Conservation (phyloP, 2,329 filamentous ascomycete genomes). For the Furcasterigmium furcatum region DNA sequence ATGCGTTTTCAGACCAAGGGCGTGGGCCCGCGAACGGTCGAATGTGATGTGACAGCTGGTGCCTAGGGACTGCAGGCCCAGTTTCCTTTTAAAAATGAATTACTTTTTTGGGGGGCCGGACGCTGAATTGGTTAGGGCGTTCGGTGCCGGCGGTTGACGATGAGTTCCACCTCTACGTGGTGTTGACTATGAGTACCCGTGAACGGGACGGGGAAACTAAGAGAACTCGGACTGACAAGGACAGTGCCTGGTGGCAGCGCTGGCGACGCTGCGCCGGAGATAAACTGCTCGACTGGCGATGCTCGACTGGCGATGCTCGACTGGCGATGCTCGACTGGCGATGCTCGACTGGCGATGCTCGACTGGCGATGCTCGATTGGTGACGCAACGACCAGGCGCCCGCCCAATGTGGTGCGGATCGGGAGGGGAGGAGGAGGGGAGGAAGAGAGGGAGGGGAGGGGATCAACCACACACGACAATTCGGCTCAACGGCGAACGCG, state of each 20-base stretch:
- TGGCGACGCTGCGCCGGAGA: background rate
- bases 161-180: background rate
- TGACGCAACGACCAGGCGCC: no score
- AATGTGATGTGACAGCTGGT: no score
- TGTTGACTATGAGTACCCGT: background rate
- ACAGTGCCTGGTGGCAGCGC: background rate
- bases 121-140: background rate
- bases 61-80: no score
- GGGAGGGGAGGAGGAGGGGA: no score
- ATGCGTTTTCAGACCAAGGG: background rate
- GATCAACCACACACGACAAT: no score
- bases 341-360: no score
- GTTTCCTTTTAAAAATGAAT: background rate
- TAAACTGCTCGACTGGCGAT: background rate
- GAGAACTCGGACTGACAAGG: background rate
- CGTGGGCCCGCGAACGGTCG: no score
- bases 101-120: background rate
- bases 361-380: no score
- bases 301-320: background rate
- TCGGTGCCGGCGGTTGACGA: background rate
- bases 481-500: no score
- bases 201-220: background rate
- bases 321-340: no score
- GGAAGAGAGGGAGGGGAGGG: no score
- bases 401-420: no score